Evolutionary conservation across 2,329 filamentous ascomycete genomes (phyloP).

Genomic region (Aspergillus viridinutans): DNA sequence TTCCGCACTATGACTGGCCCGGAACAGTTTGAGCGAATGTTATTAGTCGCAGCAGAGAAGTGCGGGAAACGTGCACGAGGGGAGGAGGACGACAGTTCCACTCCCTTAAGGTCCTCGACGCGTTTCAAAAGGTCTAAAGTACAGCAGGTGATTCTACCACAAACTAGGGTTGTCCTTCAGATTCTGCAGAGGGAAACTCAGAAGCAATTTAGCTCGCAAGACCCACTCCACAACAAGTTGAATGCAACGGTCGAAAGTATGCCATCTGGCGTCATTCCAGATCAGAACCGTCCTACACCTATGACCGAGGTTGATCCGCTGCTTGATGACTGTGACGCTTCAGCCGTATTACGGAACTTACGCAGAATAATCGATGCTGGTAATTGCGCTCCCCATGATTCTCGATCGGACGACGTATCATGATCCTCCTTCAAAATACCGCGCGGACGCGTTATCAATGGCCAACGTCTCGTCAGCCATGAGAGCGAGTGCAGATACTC

Average conservation of each 20-base stretch:
- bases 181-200: slow-evolving; percentile 5
- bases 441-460: neutral
- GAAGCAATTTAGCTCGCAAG: neutral
- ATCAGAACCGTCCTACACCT: neutral
- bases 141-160: slow-evolving; percentile 11
- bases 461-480: neutral
- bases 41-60: slow-evolving; percentile 3
- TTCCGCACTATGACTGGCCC: slow-evolving; percentile 6
- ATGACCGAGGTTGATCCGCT: neutral
- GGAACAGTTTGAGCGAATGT: slow-evolving; percentile 2
- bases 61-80: slow-evolving; percentile 4
- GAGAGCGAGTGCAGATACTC: neutral
- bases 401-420: neutral
- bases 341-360: neutral
- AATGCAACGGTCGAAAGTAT: neutral
- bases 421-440: neutral
- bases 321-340: neutral
- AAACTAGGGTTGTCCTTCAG: slow-evolving; percentile 10
- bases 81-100: neutral
- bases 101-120: neutral
- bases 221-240: neutral
- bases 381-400: neutral
- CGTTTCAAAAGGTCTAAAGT: slow-evolving; percentile 6
- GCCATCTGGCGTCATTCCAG: neutral
- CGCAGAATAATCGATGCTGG: neutral